A percentile compares a stretch with the other conserved stretches of the same genome.
These are phyloP conservation scores for Tuber indicum DNA, from an alignment of 495 filamentous ascomycete species.

Conservation along the genomic window DNA sequence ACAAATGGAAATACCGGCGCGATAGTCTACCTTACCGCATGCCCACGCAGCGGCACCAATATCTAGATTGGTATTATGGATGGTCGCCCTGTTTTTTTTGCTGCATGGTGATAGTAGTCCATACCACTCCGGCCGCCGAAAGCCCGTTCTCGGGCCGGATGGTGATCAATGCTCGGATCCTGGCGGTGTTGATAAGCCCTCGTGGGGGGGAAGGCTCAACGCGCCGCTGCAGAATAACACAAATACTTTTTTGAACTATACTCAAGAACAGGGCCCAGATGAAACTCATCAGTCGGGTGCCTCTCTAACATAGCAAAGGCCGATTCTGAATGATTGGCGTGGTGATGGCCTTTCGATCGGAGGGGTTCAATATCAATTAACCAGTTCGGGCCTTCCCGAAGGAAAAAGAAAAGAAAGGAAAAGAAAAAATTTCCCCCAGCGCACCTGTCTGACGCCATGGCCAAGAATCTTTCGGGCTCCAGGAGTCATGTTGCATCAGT, in stretches of 20 bases:
- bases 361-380: background rate
- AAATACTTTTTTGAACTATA: background rate
- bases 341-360: background rate
- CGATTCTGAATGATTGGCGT: background rate
- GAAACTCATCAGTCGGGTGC: background rate
- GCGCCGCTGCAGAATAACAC: background rate
- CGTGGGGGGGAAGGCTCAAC: background rate
- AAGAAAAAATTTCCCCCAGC: background rate
- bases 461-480: background rate
- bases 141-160: conserved; percentile 2
- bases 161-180: background rate
- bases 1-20: background rate
- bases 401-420: background rate
- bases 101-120: background rate
- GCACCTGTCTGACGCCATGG: background rate
- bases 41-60: background rate
- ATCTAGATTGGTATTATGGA: background rate
- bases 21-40: background rate
- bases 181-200: background rate
- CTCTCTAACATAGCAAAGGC: background rate
- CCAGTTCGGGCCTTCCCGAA: background rate
- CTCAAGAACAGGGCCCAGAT: background rate
- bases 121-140: background rate
- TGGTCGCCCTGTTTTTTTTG: background rate
- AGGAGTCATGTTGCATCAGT: background rate